phyloP scores from a whole-genome alignment of 2,329 filamentous ascomycete species.

The Venturia asperata region DNA sequence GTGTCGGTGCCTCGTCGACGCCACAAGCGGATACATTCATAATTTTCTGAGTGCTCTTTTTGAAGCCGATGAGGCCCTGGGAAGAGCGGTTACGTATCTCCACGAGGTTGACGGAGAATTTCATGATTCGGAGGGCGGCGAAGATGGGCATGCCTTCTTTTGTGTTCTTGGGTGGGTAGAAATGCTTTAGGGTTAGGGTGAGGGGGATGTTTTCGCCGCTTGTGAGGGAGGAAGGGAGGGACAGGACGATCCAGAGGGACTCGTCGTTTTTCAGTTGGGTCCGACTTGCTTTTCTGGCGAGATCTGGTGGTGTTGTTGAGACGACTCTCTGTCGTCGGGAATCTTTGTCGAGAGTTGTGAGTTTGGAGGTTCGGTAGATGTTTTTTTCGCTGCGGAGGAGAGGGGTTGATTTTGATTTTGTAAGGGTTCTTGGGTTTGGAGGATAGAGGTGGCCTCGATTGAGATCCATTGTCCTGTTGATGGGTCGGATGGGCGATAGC shows the following conservation, averaged over 20 bases:
- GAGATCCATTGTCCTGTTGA: background rate
- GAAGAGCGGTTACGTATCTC: background rate
- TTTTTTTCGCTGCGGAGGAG: slow-evolving; percentile 5
- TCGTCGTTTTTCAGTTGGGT: background rate
- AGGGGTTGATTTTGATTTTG: slow-evolving; percentile 5
- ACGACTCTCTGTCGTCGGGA: background rate
- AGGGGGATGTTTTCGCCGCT: background rate
- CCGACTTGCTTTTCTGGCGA: background rate
- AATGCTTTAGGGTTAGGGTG: background rate
- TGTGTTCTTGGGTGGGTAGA: background rate
- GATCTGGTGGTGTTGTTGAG: background rate
- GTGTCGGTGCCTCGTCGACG: background rate
- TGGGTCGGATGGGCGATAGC: background rate
- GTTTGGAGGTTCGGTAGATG: slow-evolving; percentile 4
- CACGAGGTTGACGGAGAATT: background rate
- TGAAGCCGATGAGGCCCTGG: background rate
- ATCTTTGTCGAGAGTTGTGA: background rate
- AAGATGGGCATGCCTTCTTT: background rate
- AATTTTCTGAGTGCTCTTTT: background rate
- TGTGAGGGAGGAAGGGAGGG: background rate
- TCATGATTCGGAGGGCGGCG: background rate
- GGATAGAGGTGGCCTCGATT: background rate
- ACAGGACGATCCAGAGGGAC: background rate
- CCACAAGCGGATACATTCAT: background rate
- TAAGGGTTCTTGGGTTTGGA: background rate